These are phyloP conservation scores for Penicillium psychrosexuale DNA, from an alignment of 2,329 filamentous ascomycete genomes.

Conservation along the genomic window DNA sequence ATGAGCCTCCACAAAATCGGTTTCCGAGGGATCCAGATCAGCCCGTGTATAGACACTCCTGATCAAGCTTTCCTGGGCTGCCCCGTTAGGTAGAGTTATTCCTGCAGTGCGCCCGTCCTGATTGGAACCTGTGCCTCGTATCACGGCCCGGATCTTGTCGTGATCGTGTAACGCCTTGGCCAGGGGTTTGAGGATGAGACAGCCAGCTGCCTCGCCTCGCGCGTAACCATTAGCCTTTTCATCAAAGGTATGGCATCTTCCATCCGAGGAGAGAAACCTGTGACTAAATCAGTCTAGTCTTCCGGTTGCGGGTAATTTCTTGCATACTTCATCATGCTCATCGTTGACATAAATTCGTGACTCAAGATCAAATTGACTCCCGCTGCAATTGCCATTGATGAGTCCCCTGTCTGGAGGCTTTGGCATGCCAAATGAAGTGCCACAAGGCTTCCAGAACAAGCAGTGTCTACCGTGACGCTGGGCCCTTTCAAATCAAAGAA, in stretches of 20 bases:
- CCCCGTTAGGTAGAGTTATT: conserved; percentile 43
- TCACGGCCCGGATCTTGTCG: conserved; percentile 45
- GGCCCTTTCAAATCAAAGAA: conserved; percentile 36
- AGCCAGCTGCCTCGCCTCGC: conserved; percentile 46
- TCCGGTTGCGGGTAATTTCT: background rate
- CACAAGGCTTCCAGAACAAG: conserved; percentile 32
- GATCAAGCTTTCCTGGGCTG: conserved; percentile 34
- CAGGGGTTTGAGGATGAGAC: conserved; percentile 45
- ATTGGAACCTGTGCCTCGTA: conserved; percentile 43
- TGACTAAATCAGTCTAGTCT: background rate
- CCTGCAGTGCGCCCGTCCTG: conserved; percentile 47
- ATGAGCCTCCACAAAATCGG: conserved; percentile 26
- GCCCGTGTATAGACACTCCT: conserved; percentile 26
- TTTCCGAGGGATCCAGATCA: conserved; percentile 21
- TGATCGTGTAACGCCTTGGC: conserved; percentile 41
- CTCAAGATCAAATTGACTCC: conserved; percentile 28
- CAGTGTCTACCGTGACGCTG: conserved; percentile 34
- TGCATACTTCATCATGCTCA: conserved; percentile 21
- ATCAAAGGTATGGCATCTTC: conserved; percentile 38
- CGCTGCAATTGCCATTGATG: conserved; percentile 23
- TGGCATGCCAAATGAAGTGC: conserved; percentile 37
- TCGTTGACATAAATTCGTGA: conserved; percentile 29
- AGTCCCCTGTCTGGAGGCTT: conserved; percentile 23
- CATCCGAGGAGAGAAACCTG: conserved; percentile 29
- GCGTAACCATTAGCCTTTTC: conserved; percentile 46